Percentiles rank a stretch among this genome's conserved stretches.
These are phyloP conservation scores for Encephalitozoon cuniculi DNA, from an alignment of 371 early-diverging fungal genomes.

Conservation along the genomic window DNA sequence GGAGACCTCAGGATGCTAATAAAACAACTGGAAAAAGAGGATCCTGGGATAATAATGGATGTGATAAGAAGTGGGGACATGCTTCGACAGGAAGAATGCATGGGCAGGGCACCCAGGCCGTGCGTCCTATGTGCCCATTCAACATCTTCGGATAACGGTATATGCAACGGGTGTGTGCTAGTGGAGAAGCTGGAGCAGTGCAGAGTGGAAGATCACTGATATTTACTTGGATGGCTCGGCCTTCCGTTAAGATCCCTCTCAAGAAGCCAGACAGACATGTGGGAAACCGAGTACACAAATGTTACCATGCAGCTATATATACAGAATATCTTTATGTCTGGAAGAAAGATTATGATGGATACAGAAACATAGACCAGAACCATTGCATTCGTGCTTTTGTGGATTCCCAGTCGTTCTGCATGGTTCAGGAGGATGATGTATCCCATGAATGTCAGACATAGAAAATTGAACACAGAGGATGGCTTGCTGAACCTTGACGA, in stretches of 20 bases:
- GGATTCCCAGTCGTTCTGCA: neutral
- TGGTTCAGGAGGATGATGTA: slow-evolving; percentile 7
- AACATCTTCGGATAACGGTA: slow-evolving; percentile 23
- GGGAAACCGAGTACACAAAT: neutral
- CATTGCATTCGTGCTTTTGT: neutral
- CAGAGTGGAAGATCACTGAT: neutral
- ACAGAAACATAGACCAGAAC: neutral
- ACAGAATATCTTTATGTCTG: neutral
- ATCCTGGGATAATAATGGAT: slow-evolving; percentile 79
- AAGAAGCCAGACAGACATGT: neutral
- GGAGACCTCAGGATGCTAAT: slow-evolving; percentile 87
- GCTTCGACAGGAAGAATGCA: neutral
- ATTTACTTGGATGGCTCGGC: neutral
- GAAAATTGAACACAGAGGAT: slow-evolving; percentile 30
- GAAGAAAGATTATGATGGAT: neutral
- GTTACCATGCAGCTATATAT: neutral
- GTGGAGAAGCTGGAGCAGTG: slow-evolving; percentile 4
- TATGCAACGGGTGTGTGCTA: slow-evolving; percentile 37
- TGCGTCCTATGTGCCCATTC: slow-evolving; percentile 36
- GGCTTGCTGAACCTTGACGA: slow-evolving; percentile 31
- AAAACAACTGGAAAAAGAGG: slow-evolving; percentile 84
- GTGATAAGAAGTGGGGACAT: slow-evolving; percentile 52
- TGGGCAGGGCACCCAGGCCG: neutral
- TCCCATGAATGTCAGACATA: slow-evolving; percentile 17
- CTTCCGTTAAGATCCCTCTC: neutral